Conservation (phyloP, 2,329 filamentous ascomycete species). For the Penicillium sp. region DNA sequence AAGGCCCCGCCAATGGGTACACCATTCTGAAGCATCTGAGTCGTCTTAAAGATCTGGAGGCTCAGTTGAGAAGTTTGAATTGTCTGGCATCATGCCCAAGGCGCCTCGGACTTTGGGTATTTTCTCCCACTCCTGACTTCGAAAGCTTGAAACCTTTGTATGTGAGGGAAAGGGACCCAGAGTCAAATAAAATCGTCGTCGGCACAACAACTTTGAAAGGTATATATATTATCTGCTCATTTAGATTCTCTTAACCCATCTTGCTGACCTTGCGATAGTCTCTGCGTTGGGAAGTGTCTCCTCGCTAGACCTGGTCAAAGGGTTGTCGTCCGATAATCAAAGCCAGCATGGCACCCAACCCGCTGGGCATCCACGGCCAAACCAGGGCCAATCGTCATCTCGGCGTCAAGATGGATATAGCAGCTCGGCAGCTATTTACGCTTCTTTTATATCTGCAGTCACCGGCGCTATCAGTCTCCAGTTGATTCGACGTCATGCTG, state of each 20-base stretch:
- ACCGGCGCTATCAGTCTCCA: conserved; percentile 39
- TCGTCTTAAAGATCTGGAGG: conserved; percentile 41
- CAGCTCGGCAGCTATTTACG: conserved; percentile 39
- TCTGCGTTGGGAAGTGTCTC: conserved; percentile 38
- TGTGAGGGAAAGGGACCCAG: conserved; percentile 24
- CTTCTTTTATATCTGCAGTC: conserved; percentile 42
- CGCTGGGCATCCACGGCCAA: conserved; percentile 25
- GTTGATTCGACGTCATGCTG: conserved; percentile 35
- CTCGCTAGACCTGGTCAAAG: conserved; percentile 37
- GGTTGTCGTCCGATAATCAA: conserved; percentile 34
- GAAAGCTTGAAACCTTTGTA: conserved; percentile 34
- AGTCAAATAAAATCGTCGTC: conserved; percentile 32
- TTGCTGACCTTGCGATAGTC: conserved; percentile 24
- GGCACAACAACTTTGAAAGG: conserved; percentile 37
- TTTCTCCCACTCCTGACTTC: conserved; percentile 41
- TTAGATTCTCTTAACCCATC: too few relatives aligned
- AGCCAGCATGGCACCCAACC: conserved; percentile 18
- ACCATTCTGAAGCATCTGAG: conserved; percentile 40
- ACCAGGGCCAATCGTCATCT: conserved; percentile 23
- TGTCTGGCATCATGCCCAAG: conserved; percentile 42
- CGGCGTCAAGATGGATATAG: conserved; percentile 33
- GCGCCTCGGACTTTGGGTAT: conserved; percentile 42
- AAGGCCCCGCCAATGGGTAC: conserved; percentile 38
- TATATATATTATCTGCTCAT: conserved; percentile 10
- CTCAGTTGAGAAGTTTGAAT: conserved; percentile 36